phyloP scores from a whole-genome alignment of 2,329 filamentous ascomycete genomes.

The Epichloe scottii region DNA sequence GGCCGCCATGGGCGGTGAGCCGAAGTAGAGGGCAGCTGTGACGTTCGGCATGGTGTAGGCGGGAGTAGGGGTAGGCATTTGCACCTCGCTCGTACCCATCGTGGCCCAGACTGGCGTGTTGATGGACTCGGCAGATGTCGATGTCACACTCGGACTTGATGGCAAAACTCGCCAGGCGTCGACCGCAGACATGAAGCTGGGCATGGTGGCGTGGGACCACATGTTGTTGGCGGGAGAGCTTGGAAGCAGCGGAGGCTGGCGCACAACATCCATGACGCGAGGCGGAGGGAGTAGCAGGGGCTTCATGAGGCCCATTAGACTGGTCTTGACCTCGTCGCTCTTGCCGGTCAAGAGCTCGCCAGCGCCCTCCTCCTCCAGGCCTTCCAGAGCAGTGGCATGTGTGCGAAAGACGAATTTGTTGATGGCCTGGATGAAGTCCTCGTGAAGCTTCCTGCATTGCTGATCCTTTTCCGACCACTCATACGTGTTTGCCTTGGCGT shows the following conservation, averaged over 20 bases:
- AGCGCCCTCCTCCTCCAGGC: slow-evolving; percentile 89
- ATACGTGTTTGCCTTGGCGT: slow-evolving; percentile 79
- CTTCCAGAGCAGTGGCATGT: slow-evolving; percentile 78
- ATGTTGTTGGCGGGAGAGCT: slow-evolving; percentile 67
- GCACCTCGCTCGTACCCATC: slow-evolving; percentile 61
- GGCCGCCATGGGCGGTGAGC: slow-evolving; percentile 60
- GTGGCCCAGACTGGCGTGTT: slow-evolving; percentile 65
- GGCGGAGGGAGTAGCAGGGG: slow-evolving; percentile 78
- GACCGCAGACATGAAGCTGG: slow-evolving; percentile 54
- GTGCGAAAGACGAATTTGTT: slow-evolving; percentile 97
- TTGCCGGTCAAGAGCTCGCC: slow-evolving; percentile 86
- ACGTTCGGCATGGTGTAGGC: slow-evolving; percentile 64
- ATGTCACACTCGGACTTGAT: slow-evolving; percentile 72
- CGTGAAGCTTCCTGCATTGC: slow-evolving; percentile 93
- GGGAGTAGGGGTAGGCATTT: slow-evolving; percentile 68
- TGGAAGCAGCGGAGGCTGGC: slow-evolving; percentile 72
- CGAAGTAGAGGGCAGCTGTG: slow-evolving; percentile 66
- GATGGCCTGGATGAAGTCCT: slow-evolving; percentile 89
- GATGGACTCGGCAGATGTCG: slow-evolving; percentile 54
- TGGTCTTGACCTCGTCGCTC: slow-evolving; percentile 85
- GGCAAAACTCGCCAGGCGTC: slow-evolving; percentile 86
- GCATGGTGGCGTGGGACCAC: slow-evolving; percentile 64
- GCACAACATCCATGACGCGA: slow-evolving; percentile 77
- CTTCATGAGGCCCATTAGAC: slow-evolving; percentile 74
- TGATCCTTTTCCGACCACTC: slow-evolving; percentile 94